phyloP scores from a whole-genome alignment of 495 filamentous ascomycete genomes.

The Xylaria nigripes region DNA sequence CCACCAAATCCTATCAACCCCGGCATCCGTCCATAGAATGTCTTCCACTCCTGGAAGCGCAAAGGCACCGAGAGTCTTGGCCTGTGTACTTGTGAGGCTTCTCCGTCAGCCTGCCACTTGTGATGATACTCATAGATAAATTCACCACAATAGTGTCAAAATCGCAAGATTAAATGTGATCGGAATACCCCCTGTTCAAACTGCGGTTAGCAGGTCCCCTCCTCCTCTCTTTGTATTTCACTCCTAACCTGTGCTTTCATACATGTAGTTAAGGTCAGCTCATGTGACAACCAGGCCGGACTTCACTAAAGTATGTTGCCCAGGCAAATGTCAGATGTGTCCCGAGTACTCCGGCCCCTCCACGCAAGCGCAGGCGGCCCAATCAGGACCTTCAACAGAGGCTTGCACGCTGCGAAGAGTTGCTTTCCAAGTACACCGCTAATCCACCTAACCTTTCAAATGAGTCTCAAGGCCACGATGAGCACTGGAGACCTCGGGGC shows the following conservation, averaged over 20 bases:
- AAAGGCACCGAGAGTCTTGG: constrained; percentile 31
- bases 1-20: not conserved
- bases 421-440: constrained; percentile 39
- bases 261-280: constrained; percentile 16
- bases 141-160: constrained; percentile 48
- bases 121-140: too few relatives aligned
- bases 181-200: constrained; percentile 59
- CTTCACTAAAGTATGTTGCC: constrained; percentile 11
- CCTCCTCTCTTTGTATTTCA: not conserved
- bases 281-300: not conserved
- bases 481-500: constrained; percentile 31
- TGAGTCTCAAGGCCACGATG: constrained; percentile 18
- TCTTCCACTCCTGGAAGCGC: not conserved
- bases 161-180: constrained; percentile 63
- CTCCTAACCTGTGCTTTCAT: constrained; percentile 2
- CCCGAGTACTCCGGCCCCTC: constrained; percentile 41
- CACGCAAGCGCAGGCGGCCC: constrained; percentile 38
- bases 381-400: constrained; percentile 44
- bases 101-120: too few relatives aligned
- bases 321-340: constrained; percentile 40
- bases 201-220: constrained; percentile 39
- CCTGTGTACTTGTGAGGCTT: constrained; percentile 27
- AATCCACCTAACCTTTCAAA: constrained; percentile 24
- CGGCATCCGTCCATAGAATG: not conserved
- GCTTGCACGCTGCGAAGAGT: constrained; percentile 40